Percentiles rank a stretch among this genome's conserved stretches.
Conservation (phyloP, 768 basidiomycete species). For the Mycena vulgaris region DNA sequence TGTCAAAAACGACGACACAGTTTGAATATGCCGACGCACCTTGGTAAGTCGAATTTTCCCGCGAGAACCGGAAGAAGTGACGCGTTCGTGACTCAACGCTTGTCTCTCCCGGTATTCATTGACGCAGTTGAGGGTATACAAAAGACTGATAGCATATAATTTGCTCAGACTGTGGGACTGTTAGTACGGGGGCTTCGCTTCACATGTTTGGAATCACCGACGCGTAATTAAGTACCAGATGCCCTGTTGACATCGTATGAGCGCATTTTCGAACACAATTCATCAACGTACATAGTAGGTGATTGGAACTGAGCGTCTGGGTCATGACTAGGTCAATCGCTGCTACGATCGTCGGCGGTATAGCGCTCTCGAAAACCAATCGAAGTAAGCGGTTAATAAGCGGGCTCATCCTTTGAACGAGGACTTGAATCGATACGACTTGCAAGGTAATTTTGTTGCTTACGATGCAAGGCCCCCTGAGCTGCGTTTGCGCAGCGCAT, state of each 20-base stretch:
- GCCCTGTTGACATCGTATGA: constrained; percentile 16
- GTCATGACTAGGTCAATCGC: constrained; percentile 31
- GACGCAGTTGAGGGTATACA: constrained; percentile 36
- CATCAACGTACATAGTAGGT: constrained; percentile 27
- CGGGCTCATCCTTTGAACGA: constrained; percentile 13
- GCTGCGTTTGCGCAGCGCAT: constrained; percentile 18
- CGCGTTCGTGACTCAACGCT: constrained; percentile 20
- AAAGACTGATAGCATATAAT: constrained; percentile 25
- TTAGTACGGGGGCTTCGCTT: background rate
- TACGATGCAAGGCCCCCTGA: constrained; percentile 26
- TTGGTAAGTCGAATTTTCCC: constrained; percentile 20
- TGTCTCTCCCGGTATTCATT: constrained; percentile 26
- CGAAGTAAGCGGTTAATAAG: constrained; percentile 33
- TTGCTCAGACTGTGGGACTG: constrained; percentile 13
- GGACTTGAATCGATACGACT: background rate
- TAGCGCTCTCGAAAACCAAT: constrained; percentile 32
- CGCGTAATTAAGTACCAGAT: constrained; percentile 34
- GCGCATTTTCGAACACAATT: background rate
- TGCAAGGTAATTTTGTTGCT: background rate
- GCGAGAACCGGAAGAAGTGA: constrained; percentile 23
- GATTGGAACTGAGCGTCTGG: constrained; percentile 8
- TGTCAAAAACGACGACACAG: background rate
- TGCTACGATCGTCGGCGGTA: constrained; percentile 29
- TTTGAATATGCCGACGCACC: constrained; percentile 7
- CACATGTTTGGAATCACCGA: background rate